phyloP scores from a whole-genome alignment of 2,329 filamentous ascomycete species.

The Aulographum hederae region DNA sequence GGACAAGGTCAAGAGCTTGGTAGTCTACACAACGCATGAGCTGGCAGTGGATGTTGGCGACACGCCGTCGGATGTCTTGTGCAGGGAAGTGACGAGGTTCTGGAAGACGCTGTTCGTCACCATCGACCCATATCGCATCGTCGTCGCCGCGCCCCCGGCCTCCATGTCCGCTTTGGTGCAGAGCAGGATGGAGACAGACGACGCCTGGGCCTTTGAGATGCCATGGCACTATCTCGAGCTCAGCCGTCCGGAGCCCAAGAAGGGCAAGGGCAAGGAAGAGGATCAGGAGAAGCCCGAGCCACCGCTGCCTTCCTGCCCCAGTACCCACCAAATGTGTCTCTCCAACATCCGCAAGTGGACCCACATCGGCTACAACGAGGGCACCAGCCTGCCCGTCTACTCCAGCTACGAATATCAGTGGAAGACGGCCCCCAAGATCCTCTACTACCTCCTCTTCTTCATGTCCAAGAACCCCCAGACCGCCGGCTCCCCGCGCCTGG shows the following conservation, averaged over 20 bases:
- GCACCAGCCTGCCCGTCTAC: conserved; percentile 54
- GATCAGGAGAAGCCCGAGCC: too few relatives aligned
- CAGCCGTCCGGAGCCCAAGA: conserved; percentile 5
- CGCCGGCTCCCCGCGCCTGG: conserved; percentile 16
- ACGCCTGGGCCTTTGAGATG: conserved; percentile 46
- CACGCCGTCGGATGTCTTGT: background rate
- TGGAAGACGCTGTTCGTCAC: conserved; percentile 2
- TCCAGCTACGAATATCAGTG: conserved; percentile 54
- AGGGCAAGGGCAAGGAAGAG: background rate
- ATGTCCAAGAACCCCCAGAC: conserved; percentile 15
- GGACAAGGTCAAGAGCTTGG: conserved; percentile 1
- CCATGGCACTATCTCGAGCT: conserved; percentile 41
- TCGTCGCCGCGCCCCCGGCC: conserved; percentile 36
- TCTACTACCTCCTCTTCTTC: conserved; percentile 28
- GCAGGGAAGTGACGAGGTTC: conserved; percentile 1
- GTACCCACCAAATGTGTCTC: conserved; percentile 14
- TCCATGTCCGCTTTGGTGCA: conserved; percentile 43
- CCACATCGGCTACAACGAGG: conserved; percentile 52
- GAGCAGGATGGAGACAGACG: conserved; percentile 35
- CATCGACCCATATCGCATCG: conserved; percentile 15
- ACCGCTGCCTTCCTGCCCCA: background rate
- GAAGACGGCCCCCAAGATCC: conserved; percentile 42
- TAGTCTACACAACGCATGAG: conserved; percentile 1
- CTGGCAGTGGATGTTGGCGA: background rate
- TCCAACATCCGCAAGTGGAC: conserved; percentile 47